phyloP scores from a whole-genome alignment of 202 grass and related monocot genomes.

The Digitaria exilis region DNA sequence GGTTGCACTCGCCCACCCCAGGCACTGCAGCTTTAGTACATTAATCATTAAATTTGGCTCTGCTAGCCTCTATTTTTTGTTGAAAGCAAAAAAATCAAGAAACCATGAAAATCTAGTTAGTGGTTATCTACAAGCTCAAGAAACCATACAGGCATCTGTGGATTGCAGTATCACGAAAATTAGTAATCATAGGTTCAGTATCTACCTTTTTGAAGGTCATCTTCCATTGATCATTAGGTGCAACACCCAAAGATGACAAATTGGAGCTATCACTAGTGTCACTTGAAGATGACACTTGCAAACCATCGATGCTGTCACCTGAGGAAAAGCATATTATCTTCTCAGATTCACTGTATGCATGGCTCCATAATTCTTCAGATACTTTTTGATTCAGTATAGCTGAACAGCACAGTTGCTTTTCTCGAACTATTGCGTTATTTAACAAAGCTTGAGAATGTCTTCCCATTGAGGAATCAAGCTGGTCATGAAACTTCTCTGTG shows the following conservation, averaged over 20 bases:
- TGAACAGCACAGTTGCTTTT: slow-evolving; percentile 25
- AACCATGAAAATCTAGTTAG: background rate
- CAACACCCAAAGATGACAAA: slow-evolving; percentile 35
- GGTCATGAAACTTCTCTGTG: slow-evolving; percentile 23
- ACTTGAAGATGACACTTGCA: slow-evolving; percentile 38
- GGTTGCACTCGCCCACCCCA: too few species aligned
- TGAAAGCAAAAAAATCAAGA: background rate
- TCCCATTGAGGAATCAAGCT: slow-evolving; percentile 6
- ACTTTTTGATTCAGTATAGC: slow-evolving; percentile 17
- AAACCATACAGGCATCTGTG: background rate
- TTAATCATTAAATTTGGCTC: background rate
- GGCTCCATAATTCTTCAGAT: slow-evolving; percentile 39
- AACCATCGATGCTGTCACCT: slow-evolving; percentile 29
- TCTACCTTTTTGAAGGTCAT: slow-evolving; percentile 51
- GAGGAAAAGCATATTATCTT: slow-evolving; percentile 44
- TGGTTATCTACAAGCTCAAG: background rate
- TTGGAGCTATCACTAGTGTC: slow-evolving; percentile 53
- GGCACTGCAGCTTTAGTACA: too few species aligned
- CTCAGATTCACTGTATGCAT: slow-evolving; percentile 46
- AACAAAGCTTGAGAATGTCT: slow-evolving; percentile 40
- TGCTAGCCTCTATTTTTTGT: background rate
- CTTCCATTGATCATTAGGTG: slow-evolving; percentile 38
- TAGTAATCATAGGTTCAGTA: background rate
- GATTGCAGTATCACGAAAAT: background rate
- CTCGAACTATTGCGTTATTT: slow-evolving; percentile 46